phyloP scores from a whole-genome alignment of 2,329 filamentous ascomycete species.

The Fusarium anguioides region DNA sequence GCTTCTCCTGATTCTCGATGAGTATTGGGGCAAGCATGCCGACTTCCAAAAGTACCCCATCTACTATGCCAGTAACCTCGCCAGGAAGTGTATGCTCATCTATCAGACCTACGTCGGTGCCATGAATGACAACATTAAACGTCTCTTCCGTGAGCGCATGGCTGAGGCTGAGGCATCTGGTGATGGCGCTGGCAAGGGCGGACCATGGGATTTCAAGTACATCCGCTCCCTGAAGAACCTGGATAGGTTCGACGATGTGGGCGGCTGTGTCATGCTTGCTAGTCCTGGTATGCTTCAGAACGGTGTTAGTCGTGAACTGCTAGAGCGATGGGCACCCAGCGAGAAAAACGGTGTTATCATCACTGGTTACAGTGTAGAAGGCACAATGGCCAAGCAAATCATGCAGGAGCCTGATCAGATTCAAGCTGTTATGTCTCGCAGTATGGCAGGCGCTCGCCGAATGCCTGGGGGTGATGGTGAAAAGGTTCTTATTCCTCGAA shows the following conservation, averaged over 20 bases:
- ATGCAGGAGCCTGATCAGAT: conserved; percentile 96
- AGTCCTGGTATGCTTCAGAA: conserved; percentile 99
- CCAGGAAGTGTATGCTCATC: conserved; percentile 96
- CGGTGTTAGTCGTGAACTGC: conserved; percentile 89
- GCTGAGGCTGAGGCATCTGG: conserved; percentile 87
- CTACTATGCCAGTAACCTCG: conserved; percentile 96
- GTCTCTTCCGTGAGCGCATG: conserved; percentile 92
- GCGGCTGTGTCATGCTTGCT: conserved; percentile 95
- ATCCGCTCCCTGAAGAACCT: conserved; percentile 92
- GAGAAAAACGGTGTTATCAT: conserved; percentile 98
- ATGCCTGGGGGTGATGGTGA: conserved; percentile 77
- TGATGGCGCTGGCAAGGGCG: conserved; percentile 78
- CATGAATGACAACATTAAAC: conserved; percentile 99
- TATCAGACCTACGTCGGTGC: conserved; percentile 98
- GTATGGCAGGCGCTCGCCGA: conserved; percentile 70
- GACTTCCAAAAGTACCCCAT: conserved; percentile 93
- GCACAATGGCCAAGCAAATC: conserved; percentile 96
- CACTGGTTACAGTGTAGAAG: conserved; percentile 97
- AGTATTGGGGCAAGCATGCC: conserved; percentile 92
- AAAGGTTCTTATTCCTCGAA: conserved; percentile 88
- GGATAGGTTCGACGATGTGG: conserved; percentile 95
- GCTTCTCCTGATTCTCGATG: conserved; percentile 91
- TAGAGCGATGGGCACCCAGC: conserved; percentile 96
- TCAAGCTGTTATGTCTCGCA: conserved; percentile 88
- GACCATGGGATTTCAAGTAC: conserved; percentile 96